These are phyloP conservation scores for Paramecium biaurelia DNA, from an alignment of 73 alveolate species.

Conservation along the genomic window DNA sequence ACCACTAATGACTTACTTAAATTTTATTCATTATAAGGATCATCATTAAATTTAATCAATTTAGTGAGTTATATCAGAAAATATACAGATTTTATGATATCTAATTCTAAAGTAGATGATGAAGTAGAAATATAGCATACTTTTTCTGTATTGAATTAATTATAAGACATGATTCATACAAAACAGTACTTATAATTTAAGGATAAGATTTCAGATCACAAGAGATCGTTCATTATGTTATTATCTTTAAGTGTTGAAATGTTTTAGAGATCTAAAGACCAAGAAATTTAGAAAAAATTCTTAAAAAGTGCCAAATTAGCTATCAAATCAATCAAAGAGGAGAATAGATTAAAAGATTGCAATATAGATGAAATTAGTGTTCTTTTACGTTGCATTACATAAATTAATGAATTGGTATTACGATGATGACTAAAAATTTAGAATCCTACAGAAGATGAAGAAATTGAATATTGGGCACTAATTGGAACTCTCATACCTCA, in stretches of 20 bases:
- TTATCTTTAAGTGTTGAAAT: neutral
- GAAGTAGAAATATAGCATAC: neutral
- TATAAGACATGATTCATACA: neutral
- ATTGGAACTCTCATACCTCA: neutral
- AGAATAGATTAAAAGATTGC: neutral
- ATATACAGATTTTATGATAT: slow-evolving; percentile 18
- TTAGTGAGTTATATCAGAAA: slow-evolving; percentile 20
- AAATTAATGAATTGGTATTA: slow-evolving; percentile 23
- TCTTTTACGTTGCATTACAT: slow-evolving; percentile 6
- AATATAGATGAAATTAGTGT: slow-evolving; percentile 2
- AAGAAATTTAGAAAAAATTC: neutral
- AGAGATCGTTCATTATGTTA: slow-evolving; percentile 13
- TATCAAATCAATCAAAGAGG: neutral
- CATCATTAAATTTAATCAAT: neutral
- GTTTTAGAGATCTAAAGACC: neutral
- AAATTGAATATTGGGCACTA: neutral
- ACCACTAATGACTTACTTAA: neutral
- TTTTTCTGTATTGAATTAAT: neutral
- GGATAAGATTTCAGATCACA: neutral
- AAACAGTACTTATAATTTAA: neutral
- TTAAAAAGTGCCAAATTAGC: neutral
- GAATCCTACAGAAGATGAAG: slow-evolving; percentile 33
- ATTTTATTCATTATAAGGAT: neutral
- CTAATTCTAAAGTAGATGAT: neutral
- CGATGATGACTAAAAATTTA: neutral